Evolutionary conservation across 495 filamentous ascomycete species (phyloP).

Genomic region (Hyaloscypha hepaticicola): DNA sequence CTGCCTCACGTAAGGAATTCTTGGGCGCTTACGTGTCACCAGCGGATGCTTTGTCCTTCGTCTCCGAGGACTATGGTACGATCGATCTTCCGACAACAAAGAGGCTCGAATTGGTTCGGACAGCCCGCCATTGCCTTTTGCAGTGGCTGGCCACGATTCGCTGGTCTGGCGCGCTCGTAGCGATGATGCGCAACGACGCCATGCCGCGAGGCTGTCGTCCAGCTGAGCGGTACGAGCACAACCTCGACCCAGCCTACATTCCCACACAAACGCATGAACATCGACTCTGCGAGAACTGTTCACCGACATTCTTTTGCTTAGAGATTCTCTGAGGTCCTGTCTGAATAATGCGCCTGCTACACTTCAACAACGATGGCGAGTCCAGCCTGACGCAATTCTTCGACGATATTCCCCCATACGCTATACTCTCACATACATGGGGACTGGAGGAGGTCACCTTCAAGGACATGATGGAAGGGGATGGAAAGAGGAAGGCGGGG

Average conservation of each 20-base stretch:
- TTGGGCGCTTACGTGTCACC: not conserved
- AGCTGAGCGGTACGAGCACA: conserved; percentile 8
- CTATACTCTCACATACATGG: conserved; percentile 20
- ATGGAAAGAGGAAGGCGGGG: not conserved
- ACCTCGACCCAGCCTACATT: conserved; percentile 10
- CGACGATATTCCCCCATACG: conserved; percentile 18
- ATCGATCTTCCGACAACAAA: not conserved
- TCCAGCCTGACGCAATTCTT: conserved; percentile 15
- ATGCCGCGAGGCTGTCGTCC: conserved; percentile 6
- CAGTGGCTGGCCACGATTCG: conserved; percentile 14
- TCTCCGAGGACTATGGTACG: no score
- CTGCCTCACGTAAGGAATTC: not conserved
- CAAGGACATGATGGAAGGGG: not conserved
- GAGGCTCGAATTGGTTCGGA: not conserved
- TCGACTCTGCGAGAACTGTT: conserved; percentile 2
- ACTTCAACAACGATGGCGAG: conserved; percentile 2
- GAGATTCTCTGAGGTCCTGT: conserved; percentile 6
- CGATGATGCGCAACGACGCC: conserved; percentile 13
- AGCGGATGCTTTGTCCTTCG: no score
- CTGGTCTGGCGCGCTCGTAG: conserved; percentile 12
- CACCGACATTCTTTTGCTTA: conserved; percentile 13
- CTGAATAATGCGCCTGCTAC: conserved; percentile 17
- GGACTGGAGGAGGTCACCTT: conserved; percentile 1
- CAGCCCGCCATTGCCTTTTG: not conserved
- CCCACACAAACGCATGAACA: not conserved